Percentiles rank a stretch among this genome's conserved stretches.
Evolutionary conservation across 2,329 filamentous ascomycete species (phyloP).

Genomic region (Rosellinia necatrix): DNA sequence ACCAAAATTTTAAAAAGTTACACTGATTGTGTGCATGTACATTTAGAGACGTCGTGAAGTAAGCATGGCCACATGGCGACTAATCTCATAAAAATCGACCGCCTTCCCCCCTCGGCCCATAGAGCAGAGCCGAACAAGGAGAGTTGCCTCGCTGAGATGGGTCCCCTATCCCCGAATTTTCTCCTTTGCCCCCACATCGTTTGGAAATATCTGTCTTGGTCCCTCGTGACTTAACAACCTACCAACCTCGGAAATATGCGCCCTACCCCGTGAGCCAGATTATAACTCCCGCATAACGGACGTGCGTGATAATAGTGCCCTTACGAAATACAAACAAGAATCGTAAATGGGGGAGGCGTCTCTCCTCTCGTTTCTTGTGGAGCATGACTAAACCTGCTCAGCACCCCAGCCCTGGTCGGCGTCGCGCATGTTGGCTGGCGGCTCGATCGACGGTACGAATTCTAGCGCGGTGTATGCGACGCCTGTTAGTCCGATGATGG

Average conservation of each 20-base stretch:
- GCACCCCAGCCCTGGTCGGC: conserved; percentile 76
- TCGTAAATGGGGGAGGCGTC: neutral
- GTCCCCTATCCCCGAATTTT: neutral
- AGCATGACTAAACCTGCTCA: conserved; percentile 63
- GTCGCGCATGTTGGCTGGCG: conserved; percentile 81
- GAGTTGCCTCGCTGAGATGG: neutral
- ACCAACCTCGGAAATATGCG: neutral
- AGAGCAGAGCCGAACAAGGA: neutral
- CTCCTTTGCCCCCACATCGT: neutral
- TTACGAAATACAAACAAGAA: conserved; percentile 20
- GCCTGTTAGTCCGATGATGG: conserved; percentile 77
- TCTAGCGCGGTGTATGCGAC: conserved; percentile 77
- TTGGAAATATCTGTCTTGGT: neutral
- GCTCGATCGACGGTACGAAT: conserved; percentile 78
- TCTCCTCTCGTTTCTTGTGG: neutral
- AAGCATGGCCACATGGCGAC: neutral
- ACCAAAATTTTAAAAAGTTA: neutral
- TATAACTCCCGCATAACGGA: neutral
- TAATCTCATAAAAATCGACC: neutral
- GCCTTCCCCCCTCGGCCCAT: too few species aligned
- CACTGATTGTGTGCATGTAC: neutral
- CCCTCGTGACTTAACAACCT: neutral
- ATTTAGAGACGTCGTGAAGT: neutral
- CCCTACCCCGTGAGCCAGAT: neutral
- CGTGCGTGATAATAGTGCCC: neutral